Evolutionary conservation across 805 yeast genomes (phyloP).

Genomic region (Saccharomycopsis olivae): DNA sequence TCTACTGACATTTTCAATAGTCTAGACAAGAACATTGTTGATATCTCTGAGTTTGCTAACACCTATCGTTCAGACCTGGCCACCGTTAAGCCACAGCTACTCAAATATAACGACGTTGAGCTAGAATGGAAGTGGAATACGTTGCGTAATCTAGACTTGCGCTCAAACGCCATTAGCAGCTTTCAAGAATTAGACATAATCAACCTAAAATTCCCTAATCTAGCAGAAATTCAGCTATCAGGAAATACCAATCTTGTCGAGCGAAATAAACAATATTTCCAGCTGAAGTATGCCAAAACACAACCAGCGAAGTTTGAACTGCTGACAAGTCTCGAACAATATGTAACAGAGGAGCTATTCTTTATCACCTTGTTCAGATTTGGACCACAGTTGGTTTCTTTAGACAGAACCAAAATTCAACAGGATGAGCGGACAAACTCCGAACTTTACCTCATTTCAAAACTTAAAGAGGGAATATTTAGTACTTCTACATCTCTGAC

Average conservation of each 20-base stretch:
- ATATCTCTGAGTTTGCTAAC: neutral
- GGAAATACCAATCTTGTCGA: slow-evolving; percentile 19
- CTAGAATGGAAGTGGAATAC: slow-evolving; percentile 7
- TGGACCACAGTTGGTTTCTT: slow-evolving; percentile 23
- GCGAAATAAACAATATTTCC: too few species aligned
- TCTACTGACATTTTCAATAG: too few species aligned
- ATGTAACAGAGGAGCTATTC: slow-evolving; percentile 20
- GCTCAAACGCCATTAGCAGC: slow-evolving; percentile 34
- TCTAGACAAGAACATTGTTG: neutral
- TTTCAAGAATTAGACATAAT: slow-evolving; percentile 45
- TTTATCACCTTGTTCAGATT: slow-evolving; percentile 19
- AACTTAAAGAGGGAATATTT: slow-evolving; percentile 27
- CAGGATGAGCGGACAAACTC: slow-evolving; percentile 45
- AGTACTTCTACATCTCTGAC: neutral
- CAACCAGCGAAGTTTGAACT: too few species aligned
- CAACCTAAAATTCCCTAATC: slow-evolving; percentile 27
- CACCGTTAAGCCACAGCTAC: neutral
- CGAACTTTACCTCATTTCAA: slow-evolving; percentile 55
- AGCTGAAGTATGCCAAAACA: too few species aligned
- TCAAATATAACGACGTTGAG: slow-evolving; percentile 1
- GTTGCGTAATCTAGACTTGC: slow-evolving; percentile 34
- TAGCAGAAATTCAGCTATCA: slow-evolving; percentile 38
- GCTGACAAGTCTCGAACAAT: slow-evolving; percentile 20
- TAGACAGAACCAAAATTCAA: slow-evolving; percentile 51
- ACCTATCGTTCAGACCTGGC: neutral